Percentiles rank a stretch among this genome's conserved stretches.
Evolutionary conservation across 2,329 filamentous ascomycete genomes (phyloP).

Genomic region (Iodosphaeria phyllophila): DNA sequence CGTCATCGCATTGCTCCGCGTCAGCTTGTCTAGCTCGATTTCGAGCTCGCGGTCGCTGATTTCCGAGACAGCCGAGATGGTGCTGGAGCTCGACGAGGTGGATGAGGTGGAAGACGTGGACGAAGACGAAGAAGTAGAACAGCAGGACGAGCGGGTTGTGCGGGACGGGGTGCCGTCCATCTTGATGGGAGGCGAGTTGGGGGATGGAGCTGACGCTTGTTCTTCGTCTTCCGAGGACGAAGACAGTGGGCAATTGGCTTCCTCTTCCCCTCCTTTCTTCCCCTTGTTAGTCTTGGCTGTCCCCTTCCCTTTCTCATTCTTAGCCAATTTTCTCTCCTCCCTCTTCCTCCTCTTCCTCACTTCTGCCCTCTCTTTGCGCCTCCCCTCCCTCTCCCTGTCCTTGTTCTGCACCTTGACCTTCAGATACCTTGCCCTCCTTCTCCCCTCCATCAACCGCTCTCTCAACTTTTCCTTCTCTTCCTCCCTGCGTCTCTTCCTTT

Average conservation of each 20-base stretch:
- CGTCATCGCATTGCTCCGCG: conserved; percentile 6
- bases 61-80: conserved; percentile 17
- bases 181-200: too few relatives aligned
- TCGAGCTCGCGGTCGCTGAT: conserved; percentile 22
- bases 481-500: conserved; percentile 26
- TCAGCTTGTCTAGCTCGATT: conserved; percentile 9
- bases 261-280: background rate
- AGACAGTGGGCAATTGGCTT: background rate
- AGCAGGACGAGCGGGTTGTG: too few relatives aligned
- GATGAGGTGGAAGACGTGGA: conserved; percentile 7
- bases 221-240: background rate
- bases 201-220: too few relatives aligned
- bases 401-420: conserved; percentile 23
- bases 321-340: conserved; percentile 8
- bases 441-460: conserved; percentile 18
- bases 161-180: too few relatives aligned
- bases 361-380: conserved; percentile 17
- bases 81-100: too few relatives aligned
- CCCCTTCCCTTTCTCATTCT: conserved; percentile 6
- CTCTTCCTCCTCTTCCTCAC: conserved; percentile 12
- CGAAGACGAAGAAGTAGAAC: conserved; percentile 7
- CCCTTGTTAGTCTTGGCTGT: background rate
- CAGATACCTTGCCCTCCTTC: conserved; percentile 8
- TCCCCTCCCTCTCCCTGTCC: conserved; percentile 17
- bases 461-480: conserved; percentile 22